Base-by-base conservation (phyloP, 352 stramenopile genomes). In the Halophytophthora batemanensis region DNA sequence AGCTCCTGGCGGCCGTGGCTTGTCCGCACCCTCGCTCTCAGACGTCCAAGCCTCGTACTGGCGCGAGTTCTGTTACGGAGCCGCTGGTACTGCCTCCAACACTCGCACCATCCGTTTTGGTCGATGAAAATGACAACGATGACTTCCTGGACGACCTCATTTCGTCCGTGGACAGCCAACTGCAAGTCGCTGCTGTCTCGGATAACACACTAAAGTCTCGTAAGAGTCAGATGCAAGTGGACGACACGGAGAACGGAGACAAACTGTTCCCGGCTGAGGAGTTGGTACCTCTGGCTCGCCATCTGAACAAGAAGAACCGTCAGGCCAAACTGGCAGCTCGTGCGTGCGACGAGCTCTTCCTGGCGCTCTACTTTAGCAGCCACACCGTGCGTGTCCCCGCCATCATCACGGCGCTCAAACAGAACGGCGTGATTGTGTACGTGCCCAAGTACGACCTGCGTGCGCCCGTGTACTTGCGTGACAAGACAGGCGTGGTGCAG, bases 361-460 rank as follows among this genome's bases (percentile, higher is more conserved):
- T 98, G 21, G 86, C 88, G 15, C 63, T 98, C 13, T 97, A 97
- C 67, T 97, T 98, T 52, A 94, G 76, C 54, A 87, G 83, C 31
- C 82, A 97, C 59, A 80, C 79, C 1, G 75, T 95, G 12, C 77
- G 81, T 18, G 83, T 88, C 1, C 59, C 83, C 19, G 93, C 88
- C 18, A 87, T 98, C 45, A 91, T 98, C 39, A 92, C 85, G 40
- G 70, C 82, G 28, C 66, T 98, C 57, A 87, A 93, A 59, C 69
- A 89, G 49, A 98, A 98, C 60, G 93, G 93, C 10, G 90, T 98
- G 56, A 83, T 96, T 19, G 90, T 95, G 19, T 98, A 97, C 64
- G 66, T 98, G 13, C 93, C 93, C 8, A 82, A 85, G 39, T 98
- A 97, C 59, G 91, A 97, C 53, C 56, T 97, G 19, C 87, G 88